Percentiles rank a stretch among this genome's conserved stretches.
Conservation (phyloP, 495 filamentous ascomycete genomes). For the Parachaetomium inaequale region DNA sequence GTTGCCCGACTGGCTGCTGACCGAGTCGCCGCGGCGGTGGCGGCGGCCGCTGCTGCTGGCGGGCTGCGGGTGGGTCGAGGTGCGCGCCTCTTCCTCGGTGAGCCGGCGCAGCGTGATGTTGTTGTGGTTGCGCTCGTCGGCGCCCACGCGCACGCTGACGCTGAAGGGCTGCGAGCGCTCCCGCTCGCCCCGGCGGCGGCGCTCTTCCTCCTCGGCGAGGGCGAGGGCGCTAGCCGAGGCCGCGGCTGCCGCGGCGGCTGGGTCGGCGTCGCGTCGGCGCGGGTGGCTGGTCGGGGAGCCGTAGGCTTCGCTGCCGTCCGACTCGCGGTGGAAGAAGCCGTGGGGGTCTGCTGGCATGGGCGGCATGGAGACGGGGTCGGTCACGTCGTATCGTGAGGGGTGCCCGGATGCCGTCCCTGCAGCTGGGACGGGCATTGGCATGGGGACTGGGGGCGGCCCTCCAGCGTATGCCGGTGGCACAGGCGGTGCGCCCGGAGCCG, state of each 20-base stretch:
- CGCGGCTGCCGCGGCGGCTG: constrained; percentile 46
- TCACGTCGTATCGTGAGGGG: constrained; percentile 34
- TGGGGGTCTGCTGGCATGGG: constrained; percentile 51
- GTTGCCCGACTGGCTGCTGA: constrained; percentile 46
- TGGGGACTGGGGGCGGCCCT: constrained; percentile 39
- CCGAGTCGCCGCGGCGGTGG: constrained; percentile 39
- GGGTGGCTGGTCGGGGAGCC: constrained; percentile 48
- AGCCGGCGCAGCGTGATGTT: constrained; percentile 78
- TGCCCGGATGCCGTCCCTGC: constrained; percentile 27
- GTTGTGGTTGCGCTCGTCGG: constrained; percentile 68
- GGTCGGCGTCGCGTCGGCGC: constrained; percentile 44
- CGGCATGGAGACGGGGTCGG: constrained; percentile 44
- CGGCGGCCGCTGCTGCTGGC: constrained; percentile 31
- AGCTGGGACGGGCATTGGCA: constrained; percentile 25
- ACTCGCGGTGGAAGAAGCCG: constrained; percentile 50
- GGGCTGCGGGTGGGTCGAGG: neutral
- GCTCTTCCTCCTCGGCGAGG: constrained; percentile 37
- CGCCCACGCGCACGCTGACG: constrained; percentile 73
- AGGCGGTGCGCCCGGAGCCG: constrained; percentile 16
- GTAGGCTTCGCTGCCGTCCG: constrained; percentile 56
- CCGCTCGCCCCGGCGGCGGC: constrained; percentile 39
- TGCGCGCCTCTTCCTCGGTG: constrained; percentile 72
- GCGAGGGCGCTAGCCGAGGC: constrained; percentile 43
- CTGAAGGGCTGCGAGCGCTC: constrained; percentile 24
- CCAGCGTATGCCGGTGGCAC: constrained; percentile 26